These are phyloP conservation scores for Pleurotus cornucopiae DNA, from an alignment of 768 basidiomycete species.

Conservation along the genomic window DNA sequence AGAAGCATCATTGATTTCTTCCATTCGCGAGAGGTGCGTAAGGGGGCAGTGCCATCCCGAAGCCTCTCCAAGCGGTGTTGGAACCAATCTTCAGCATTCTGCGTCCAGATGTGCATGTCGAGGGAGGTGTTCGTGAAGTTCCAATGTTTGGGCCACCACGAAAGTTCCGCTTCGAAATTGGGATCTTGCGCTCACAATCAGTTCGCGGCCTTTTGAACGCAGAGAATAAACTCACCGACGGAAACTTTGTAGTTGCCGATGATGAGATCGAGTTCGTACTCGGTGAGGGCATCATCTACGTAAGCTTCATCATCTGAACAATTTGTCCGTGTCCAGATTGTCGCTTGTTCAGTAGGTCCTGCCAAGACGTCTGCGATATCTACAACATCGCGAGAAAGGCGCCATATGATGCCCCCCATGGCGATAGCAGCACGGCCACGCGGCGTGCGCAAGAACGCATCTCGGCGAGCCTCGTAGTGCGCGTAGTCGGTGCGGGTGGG, in stretches of 20 bases:
- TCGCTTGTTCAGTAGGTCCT: slow-evolving; percentile 15
- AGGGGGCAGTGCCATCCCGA: not conserved
- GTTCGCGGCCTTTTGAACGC: not conserved
- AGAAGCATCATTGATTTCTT: not conserved
- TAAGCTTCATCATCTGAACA: slow-evolving; percentile 1
- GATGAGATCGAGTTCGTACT: slow-evolving; percentile 17
- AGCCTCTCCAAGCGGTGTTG: slow-evolving; percentile 2
- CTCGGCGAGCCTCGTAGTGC: slow-evolving; percentile 1
- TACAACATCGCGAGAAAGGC: slow-evolving; percentile 15
- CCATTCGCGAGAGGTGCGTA: slow-evolving; percentile 1
- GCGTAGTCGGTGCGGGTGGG: slow-evolving; percentile 4
- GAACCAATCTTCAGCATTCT: slow-evolving; percentile 17
- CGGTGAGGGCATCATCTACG: slow-evolving; percentile 18
- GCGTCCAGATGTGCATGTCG: slow-evolving; percentile 15
- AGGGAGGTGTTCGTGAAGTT: slow-evolving; percentile 9
- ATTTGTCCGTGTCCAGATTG: not conserved
- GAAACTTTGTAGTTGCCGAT: slow-evolving; percentile 18
- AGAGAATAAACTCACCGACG: slow-evolving; percentile 12
- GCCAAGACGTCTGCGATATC: slow-evolving; percentile 9
- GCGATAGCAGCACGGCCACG: slow-evolving; percentile 21
- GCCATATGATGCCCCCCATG: slow-evolving; percentile 20
- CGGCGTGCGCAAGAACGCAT: slow-evolving; percentile 6
- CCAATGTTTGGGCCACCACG: slow-evolving; percentile 16
- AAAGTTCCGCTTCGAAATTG: not conserved
- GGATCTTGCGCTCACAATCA: slow-evolving; percentile 1